phyloP scores from a whole-genome alignment of 768 basidiomycete genomes.

The Trametes sanguinea region DNA sequence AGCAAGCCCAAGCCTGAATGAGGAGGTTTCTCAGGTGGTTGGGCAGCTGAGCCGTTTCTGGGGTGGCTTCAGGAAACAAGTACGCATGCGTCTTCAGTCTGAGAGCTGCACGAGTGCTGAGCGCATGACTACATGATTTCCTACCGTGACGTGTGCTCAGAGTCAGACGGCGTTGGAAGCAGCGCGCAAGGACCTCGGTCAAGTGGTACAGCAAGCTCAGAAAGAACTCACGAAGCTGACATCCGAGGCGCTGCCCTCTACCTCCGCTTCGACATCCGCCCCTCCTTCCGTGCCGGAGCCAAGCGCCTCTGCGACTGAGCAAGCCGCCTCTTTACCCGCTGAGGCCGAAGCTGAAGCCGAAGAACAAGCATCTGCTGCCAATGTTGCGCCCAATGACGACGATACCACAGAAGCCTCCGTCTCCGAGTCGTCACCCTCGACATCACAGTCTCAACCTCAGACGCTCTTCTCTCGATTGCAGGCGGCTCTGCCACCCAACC shows the following conservation, averaged over 20 bases:
- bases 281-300: slow-evolving; percentile 19
- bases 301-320: slow-evolving; percentile 12
- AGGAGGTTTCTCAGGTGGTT: slow-evolving; percentile 87
- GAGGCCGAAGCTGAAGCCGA: slow-evolving; percentile 28
- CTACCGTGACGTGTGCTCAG: slow-evolving; percentile 37
- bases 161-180: slow-evolving; percentile 67
- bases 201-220: slow-evolving; percentile 79
- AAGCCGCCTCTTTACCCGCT: slow-evolving; percentile 27
- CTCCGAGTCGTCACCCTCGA: slow-evolving; percentile 1
- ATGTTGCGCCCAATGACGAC: slow-evolving; percentile 3
- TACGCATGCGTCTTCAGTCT: slow-evolving; percentile 34
- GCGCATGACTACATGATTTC: not conserved
- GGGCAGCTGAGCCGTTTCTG: slow-evolving; percentile 86
- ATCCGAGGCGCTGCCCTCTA: slow-evolving; percentile 32
- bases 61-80: slow-evolving; percentile 92
- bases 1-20: slow-evolving; percentile 65
- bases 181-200: slow-evolving; percentile 71
- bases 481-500: slow-evolving; percentile 71
- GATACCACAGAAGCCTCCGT: slow-evolving; percentile 9
- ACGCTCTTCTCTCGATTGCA: slow-evolving; percentile 71
- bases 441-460: slow-evolving; percentile 31
- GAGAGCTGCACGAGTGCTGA: not conserved
- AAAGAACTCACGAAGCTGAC: slow-evolving; percentile 69
- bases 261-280: not conserved
- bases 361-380: slow-evolving; percentile 11